Conservation (phyloP, 192 early-diverging fungal genomes). For the Podila clonocystis region DNA sequence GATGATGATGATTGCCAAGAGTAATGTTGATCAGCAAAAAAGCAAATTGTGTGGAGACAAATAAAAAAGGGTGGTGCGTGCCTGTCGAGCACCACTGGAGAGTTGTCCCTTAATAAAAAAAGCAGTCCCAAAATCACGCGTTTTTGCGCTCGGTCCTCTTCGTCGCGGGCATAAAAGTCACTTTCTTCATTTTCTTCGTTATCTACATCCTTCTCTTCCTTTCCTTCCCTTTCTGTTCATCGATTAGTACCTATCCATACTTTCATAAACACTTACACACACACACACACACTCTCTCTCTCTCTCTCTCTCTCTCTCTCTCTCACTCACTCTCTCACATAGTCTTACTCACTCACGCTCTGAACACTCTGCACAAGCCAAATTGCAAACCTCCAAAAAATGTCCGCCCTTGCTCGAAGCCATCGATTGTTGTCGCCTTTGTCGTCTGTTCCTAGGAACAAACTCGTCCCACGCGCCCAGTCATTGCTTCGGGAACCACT, state of each 20-base stretch:
- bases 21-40: too few relatives aligned
- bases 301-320: too few relatives aligned
- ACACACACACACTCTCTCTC: too few relatives aligned
- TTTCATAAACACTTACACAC: not conserved
- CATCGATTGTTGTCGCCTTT: not conserved
- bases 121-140: not conserved
- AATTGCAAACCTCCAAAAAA: not conserved
- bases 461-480: not conserved
- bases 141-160: not conserved
- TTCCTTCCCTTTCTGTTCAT: not conserved
- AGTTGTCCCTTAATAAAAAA: too few relatives aligned
- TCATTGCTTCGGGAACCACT: not conserved
- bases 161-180: not conserved
- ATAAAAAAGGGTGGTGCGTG: too few relatives aligned
- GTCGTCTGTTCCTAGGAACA: not conserved
- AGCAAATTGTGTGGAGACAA: too few relatives aligned
- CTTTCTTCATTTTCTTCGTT: not conserved
- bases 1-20: not conserved
- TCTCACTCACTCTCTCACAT: too few relatives aligned
- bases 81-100: too few relatives aligned
- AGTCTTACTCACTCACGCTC: too few relatives aligned
- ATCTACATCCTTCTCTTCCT: not conserved
- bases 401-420: not conserved
- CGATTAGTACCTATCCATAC: not conserved
- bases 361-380: too few relatives aligned